Evolutionary conservation across 2,329 filamentous ascomycete species (phyloP), one percentile per base, ranked within the genome.

Genomic region (Verticillium albo-atrum): DNA sequence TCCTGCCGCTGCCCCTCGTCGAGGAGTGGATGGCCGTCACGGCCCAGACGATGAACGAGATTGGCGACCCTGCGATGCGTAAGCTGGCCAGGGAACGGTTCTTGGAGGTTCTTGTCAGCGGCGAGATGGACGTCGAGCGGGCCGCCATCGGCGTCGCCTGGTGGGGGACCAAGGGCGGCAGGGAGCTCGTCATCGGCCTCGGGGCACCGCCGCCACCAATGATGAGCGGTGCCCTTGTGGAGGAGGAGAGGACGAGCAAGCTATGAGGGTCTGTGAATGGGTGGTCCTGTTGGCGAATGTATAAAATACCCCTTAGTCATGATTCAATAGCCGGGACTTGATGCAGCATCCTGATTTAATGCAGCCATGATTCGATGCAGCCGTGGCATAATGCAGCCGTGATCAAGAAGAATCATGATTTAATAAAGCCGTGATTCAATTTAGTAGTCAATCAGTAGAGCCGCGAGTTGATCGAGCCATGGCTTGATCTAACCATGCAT

Each of bases 61-160:
- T 96, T 28, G 72, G 78, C 3, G 87, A 92, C 62, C 74, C 79
- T 0, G 72, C 68, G 4, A 85, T 93, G 78, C 81, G 87, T 51
- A 82, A 87, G 54, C 77, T 79, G 2, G 90, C 88, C 37, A 86
- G 87, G 68, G 82, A 86, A 63, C 80, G 92, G 55, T 89, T 96
- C 72, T 92, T 90, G 87, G 88, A 95, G 60, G 82, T 92, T 3
- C 75, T 97, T 10, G 88, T 88, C 47, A 87, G 83, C 66, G 92
- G 92, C 3, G 92, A 96, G 75, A 89, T 97, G 86, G 92, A 97
- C 73, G 88, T 96, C 26, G 90, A 96, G 70, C 83, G 92, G 61
- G 89, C 91, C 6, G 85, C 88, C 47, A 82, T 90, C 32, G 92
- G 89, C 55, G 89, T 96, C 20, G 85, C 86, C 2, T 97, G 93